Base-by-base conservation (phyloP, 495 filamentous ascomycete species). In the Bathelium albidoporum region DNA sequence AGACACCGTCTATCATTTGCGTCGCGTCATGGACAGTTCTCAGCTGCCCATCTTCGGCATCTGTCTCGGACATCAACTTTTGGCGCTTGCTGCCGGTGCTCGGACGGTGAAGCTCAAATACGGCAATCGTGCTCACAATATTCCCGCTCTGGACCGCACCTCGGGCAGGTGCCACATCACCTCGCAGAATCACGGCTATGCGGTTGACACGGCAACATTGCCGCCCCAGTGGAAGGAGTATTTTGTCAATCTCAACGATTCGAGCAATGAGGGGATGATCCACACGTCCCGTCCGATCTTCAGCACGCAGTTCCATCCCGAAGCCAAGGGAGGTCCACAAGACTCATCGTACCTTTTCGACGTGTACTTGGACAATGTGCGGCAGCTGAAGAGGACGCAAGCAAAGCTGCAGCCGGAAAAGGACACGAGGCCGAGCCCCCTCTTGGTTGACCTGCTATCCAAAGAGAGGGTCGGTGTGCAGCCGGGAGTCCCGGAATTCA, bases 101-200 rank as follows among this genome's bases (percentile, higher is more conserved):
- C 80, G 82, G 65, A 97, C 92, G 49, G 82, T 95, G 75, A 97
- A 97, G 83, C 81, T 97, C 71, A 95, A 95, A 81, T 97, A 97
- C 75, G 92, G 92, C 73, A 97, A 97, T 84, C 87, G 92, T 67
- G 92, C 90, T 39, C 90, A 99, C 81, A 99, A 99, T 78, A 97
- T 99, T 68, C 94, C 94, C 18, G 90, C 91, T 60, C 80, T 97
- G 49, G 95, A 97, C 71, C 80, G 95, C 73, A 95, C 89, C 60
- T 96, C 93, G 32, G 95, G 95, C 28, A 88, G 90, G 74, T 97
- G 93, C 85, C 94, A 97, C 79, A 97, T 97, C 77, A 97, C 94
- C 53, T 88, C 83, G 70, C 94, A 98, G 80, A 98, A 99, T 78
- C 94, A 99, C 76, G 94, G 94, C 53, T 99, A 99, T 71, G 94